phyloP scores from a whole-genome alignment of 1,139 yeast species.

The Taphrina pruni region DNA sequence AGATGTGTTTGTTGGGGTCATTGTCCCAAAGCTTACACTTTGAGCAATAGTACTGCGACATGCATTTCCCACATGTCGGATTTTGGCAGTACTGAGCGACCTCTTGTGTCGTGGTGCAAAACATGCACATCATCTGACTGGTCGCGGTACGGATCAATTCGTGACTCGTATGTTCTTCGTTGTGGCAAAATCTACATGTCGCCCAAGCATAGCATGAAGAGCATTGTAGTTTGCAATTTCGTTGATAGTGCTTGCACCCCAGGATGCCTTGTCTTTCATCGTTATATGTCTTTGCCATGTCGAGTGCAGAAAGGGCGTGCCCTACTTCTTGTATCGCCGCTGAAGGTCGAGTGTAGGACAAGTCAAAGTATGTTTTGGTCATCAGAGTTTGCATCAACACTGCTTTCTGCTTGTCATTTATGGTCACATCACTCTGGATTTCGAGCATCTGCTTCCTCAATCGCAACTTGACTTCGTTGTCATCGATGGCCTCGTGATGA shows the following conservation, averaged over 20 bases:
- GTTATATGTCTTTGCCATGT: conserved; percentile 56
- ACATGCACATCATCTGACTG: conserved; percentile 77
- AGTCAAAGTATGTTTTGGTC: conserved; percentile 38
- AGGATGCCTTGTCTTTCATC: conserved; percentile 57
- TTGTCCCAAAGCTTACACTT: conserved; percentile 84
- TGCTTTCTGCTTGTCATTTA: conserved; percentile 64
- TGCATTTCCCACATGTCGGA: conserved; percentile 61
- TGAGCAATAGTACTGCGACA: conserved; percentile 78
- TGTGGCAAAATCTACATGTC: conserved; percentile 87
- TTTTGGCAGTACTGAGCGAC: conserved; percentile 71
- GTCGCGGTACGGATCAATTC: conserved; percentile 68
- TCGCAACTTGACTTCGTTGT: conserved; percentile 44
- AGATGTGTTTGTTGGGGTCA: conserved; percentile 77
- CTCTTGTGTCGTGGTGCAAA: conserved; percentile 73
- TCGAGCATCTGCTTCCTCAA: conserved; percentile 63
- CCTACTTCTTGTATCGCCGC: conserved; percentile 35
- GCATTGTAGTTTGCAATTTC: conserved; percentile 85
- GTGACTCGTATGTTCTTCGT: conserved; percentile 64
- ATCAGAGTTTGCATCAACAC: conserved; percentile 58
- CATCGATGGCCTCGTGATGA: conserved; percentile 1
- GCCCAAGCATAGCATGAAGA: conserved; percentile 75
- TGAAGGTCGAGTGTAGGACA: conserved; percentile 39
- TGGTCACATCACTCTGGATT: conserved; percentile 57
- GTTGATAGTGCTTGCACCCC: conserved; percentile 84
- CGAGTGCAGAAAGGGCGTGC: conserved; percentile 35